Conservation (phyloP, 2,329 filamentous ascomycete genomes). For the Fusarium sp. region DNA sequence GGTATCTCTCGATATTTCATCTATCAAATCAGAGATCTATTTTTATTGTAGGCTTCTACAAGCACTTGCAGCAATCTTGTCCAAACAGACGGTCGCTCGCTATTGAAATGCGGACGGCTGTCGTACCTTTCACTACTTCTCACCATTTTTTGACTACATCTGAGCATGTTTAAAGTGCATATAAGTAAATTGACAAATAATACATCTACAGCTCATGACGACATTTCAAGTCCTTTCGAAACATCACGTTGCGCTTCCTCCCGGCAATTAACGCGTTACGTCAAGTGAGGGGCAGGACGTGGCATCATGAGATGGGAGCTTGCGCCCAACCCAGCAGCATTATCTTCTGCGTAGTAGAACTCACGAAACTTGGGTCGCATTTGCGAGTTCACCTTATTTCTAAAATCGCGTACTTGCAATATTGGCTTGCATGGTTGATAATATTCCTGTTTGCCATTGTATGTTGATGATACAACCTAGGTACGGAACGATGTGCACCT, state of each 20-base stretch:
- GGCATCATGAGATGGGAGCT: slow-evolving; percentile 10
- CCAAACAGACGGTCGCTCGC: no score
- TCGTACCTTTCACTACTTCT: neutral
- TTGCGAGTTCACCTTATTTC: neutral
- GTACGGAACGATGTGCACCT: no score
- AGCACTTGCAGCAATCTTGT: no score
- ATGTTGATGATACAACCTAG: neutral
- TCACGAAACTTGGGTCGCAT: neutral
- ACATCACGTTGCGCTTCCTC: neutral
- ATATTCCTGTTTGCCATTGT: neutral
- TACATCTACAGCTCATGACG: neutral
- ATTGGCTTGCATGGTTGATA: no score
- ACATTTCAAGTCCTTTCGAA: neutral
- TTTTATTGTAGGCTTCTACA: no score
- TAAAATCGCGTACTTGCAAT: no score
- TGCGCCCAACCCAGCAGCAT: neutral
- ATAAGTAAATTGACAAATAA: no score
- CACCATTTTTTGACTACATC: neutral
- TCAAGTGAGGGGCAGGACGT: slow-evolving; percentile 39
- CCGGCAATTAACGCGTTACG: slow-evolving; percentile 25
- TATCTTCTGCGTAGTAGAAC: neutral
- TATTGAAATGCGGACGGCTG: no score
- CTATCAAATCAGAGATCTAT: neutral
- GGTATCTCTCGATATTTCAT: neutral
- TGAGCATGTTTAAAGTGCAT: no score